Evolutionary conservation across 129 eudicot species (phyloP), one percentile per base, ranked within the genome.

Genomic region (Tagetes erecta): DNA sequence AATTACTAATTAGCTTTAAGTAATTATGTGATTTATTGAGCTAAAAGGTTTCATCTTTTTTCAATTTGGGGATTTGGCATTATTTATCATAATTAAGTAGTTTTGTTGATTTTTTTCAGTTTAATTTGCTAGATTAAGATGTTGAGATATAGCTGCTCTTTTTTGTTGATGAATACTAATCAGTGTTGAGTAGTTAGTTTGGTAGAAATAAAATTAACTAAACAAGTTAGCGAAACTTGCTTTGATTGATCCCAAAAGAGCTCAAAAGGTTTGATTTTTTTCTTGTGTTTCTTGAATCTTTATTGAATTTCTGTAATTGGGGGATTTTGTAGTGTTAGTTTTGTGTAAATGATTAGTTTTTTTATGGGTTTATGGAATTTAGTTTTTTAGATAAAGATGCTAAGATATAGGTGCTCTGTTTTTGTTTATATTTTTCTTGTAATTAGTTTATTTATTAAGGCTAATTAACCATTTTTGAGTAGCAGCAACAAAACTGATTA

Each of bases 151-250:
- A 20, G 27, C 27, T 20, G 27, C 27, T 20, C 27, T 20, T 20
- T 20, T 20, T 20, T 20, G 27, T 20, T 20, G 27, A 20, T 20
- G 27, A 20, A 20, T 20, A 20, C 27, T 20, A 20, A 20, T 20
- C 27, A 20, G 27, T 20, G 27, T 20, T 20, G 27, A 20, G 27
- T 20, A 20, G 27, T 20, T 20, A 20, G 27, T 20, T 20, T 20
- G 27, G 27, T 20, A 20, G 27, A 20, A 20, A 20, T 20, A 20
- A 20, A 20, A 20, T 20, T 20, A 20, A 20, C 27, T 20, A 20
- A 20, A 20, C 27, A 20, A 20, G 27, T 20, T 20, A 20, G 27
- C 98, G 55, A 88, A 92, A 65, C 92, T 20, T 20, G 27, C 27
- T 20, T 20, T 20, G 27, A 20, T 20, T 20, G 27, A 20, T 20